Percentiles rank a stretch among this genome's conserved stretches.
phyloP scores from a whole-genome alignment of 768 basidiomycete species.

The Mycena polygramma region DNA sequence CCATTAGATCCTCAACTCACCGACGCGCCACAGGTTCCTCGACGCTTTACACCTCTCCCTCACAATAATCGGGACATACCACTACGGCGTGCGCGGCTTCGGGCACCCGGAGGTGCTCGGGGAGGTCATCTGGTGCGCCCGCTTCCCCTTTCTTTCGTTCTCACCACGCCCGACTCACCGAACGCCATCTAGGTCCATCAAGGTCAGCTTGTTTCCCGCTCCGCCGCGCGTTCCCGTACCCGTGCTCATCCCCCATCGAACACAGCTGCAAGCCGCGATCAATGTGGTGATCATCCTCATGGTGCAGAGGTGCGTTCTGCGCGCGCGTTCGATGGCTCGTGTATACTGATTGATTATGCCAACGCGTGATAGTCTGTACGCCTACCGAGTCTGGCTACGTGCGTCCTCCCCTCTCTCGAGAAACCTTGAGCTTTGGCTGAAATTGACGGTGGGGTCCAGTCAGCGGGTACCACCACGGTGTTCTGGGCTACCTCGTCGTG shows the following conservation, averaged over 20 bases:
- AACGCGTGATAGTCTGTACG: conserved; percentile 51
- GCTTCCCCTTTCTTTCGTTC: not conserved
- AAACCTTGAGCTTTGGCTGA: not conserved
- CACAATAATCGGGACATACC: conserved; percentile 51
- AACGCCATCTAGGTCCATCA: conserved; percentile 47
- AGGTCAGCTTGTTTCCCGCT: conserved; percentile 47
- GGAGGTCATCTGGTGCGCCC: conserved; percentile 47
- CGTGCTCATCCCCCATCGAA: not conserved
- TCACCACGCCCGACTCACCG: not conserved
- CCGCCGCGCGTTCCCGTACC: not conserved
- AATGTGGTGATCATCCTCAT: conserved; percentile 60
- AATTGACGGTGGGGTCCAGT: conserved; percentile 38
- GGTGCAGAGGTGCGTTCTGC: conserved; percentile 56
- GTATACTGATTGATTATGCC: not conserved
- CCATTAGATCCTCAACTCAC: not conserved
- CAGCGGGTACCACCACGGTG: conserved; percentile 53
- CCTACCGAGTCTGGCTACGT: conserved; percentile 63
- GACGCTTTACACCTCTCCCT: conserved; percentile 45
- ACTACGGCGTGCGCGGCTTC: conserved; percentile 53
- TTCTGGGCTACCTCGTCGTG: conserved; percentile 53
- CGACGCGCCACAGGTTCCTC: not conserved
- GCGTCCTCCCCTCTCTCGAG: conserved; percentile 40
- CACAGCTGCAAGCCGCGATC: conserved; percentile 56
- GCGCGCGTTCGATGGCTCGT: not conserved
- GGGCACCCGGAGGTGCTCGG: conserved; percentile 45